These are phyloP conservation scores for Biancaea sappan DNA, from an alignment of 306 rosid genomes.

Conservation along the genomic window DNA sequence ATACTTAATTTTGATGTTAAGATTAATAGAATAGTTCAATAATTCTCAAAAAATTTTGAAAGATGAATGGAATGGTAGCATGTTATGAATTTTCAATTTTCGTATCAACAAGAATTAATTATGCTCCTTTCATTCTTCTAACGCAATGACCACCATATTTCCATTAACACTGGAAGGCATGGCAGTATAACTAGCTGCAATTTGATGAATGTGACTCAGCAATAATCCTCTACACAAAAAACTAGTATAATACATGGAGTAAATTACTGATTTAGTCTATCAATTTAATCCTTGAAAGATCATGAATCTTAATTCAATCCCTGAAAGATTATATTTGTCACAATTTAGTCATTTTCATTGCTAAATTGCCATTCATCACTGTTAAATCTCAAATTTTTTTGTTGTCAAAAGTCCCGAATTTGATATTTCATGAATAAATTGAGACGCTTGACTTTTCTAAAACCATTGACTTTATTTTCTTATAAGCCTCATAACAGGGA, in stretches of 20 bases:
- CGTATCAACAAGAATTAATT: background rate
- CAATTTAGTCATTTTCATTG: no score
- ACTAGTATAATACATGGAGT: background rate
- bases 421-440: no score
- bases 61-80: background rate
- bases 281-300: no score
- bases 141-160: background rate
- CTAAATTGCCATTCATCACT: no score
- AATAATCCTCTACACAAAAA: background rate
- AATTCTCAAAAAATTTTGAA: background rate
- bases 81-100: background rate
- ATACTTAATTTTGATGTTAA: background rate
- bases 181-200: background rate
- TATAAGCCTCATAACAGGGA: background rate
- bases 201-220: background rate
- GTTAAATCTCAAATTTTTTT: no score
- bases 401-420: no score
- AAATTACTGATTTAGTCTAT: no score
- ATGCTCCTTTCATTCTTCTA: background rate
- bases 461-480: no score
- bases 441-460: no score
- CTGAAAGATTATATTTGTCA: no score
- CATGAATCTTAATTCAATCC: no score
- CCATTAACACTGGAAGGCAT: background rate
- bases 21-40: background rate